phyloP scores from a whole-genome alignment of 345 rosid species.

The Corchorus capsularis region DNA sequence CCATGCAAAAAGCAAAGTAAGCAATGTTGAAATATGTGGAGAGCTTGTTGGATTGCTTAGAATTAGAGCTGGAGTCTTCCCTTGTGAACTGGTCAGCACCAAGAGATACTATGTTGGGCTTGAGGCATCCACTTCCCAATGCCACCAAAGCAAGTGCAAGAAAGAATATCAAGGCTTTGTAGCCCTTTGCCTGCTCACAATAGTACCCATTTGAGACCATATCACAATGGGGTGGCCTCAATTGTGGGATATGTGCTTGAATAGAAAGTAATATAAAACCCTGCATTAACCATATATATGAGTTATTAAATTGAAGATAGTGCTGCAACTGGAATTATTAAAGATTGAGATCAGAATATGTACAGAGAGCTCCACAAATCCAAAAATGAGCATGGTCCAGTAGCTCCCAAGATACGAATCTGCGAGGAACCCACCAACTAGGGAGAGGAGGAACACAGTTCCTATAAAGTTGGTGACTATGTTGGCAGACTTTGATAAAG shows the following conservation, averaged over 20 bases:
- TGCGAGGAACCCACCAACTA: slow-evolving; percentile 84
- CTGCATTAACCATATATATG: slow-evolving; percentile 31
- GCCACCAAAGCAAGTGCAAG: slow-evolving; percentile 84
- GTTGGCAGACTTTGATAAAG: slow-evolving; percentile 77
- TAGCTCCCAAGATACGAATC: slow-evolving; percentile 79
- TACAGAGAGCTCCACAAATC: slow-evolving; percentile 59
- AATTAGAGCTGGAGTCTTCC: slow-evolving; percentile 26
- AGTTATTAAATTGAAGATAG: neutral
- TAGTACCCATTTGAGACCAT: slow-evolving; percentile 32
- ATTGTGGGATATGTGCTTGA: slow-evolving; percentile 88
- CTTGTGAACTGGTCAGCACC: slow-evolving; percentile 86
- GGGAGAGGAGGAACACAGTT: slow-evolving; percentile 79
- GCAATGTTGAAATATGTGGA: slow-evolving; percentile 89
- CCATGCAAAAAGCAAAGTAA: slow-evolving; percentile 84
- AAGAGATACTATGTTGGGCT: slow-evolving; percentile 92
- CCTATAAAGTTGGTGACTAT: slow-evolving; percentile 85
- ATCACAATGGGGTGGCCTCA: slow-evolving; percentile 80
- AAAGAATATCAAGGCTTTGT: slow-evolving; percentile 60
- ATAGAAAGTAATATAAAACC: slow-evolving; percentile 83
- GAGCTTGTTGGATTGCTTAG: slow-evolving; percentile 45
- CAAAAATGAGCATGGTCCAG: slow-evolving; percentile 55
- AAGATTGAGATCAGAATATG: slow-evolving; percentile 7
- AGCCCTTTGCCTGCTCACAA: slow-evolving; percentile 74
- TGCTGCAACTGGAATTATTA: neutral
- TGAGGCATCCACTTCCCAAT: slow-evolving; percentile 93